These are phyloP conservation scores for Solanum hybrid DNA, from an alignment of 305 asterid species.

Conservation along the genomic window DNA sequence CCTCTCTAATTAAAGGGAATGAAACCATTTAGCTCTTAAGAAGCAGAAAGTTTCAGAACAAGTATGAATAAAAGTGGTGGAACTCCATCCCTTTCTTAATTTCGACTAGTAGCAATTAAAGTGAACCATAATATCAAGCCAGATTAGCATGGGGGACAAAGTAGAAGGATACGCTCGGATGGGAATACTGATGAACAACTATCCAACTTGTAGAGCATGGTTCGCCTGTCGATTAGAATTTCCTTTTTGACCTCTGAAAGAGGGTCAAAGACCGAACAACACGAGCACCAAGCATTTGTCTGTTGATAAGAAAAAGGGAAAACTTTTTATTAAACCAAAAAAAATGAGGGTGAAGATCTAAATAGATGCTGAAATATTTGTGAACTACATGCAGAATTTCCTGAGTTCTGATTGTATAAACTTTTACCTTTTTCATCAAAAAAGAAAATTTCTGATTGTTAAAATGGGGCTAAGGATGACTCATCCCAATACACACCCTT, in stretches of 20 bases:
- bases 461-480: background rate
- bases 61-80: background rate
- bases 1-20: background rate
- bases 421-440: background rate
- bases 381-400: background rate
- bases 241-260: slow-evolving; percentile 33
- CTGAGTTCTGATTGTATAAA: background rate
- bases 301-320: slow-evolving; percentile 25
- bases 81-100: background rate
- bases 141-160: slow-evolving; percentile 11
- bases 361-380: background rate
- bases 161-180: slow-evolving; percentile 68
- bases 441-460: background rate
- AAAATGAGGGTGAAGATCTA: background rate
- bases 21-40: background rate
- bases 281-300: slow-evolving; percentile 36
- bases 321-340: slow-evolving; percentile 8
- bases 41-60: background rate
- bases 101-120: background rate
- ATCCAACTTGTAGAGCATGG: slow-evolving; percentile 48
- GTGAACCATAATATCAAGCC: background rate
- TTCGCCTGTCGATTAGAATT: slow-evolving; percentile 46
- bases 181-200: slow-evolving; percentile 49
- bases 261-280: slow-evolving; percentile 45
- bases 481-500: background rate